A percentile compares a stretch with the other conserved stretches of the same genome.
phyloP scores from a whole-genome alignment of 441 rosid species.

The Gossypium laxum region DNA sequence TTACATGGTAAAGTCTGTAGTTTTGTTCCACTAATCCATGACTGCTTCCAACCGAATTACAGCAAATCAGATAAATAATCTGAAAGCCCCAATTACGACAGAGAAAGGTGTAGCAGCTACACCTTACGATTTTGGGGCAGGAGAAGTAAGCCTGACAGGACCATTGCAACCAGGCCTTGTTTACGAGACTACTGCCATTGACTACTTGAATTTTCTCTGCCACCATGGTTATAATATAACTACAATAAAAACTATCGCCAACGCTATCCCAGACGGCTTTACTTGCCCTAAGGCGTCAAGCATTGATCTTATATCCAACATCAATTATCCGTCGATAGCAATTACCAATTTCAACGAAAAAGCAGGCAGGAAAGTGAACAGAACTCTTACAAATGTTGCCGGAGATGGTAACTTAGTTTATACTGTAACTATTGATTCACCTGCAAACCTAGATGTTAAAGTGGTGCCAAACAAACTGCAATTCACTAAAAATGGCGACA shows the following conservation, averaged over 20 bases:
- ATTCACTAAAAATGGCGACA: slow-evolving; percentile 41
- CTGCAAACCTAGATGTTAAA: slow-evolving; percentile 26
- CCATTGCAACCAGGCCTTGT: slow-evolving; percentile 61
- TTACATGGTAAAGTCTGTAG: neutral
- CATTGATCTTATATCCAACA: slow-evolving; percentile 36
- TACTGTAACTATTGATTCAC: slow-evolving; percentile 23
- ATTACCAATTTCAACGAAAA: slow-evolving; percentile 31
- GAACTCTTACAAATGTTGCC: slow-evolving; percentile 62
- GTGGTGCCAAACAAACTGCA: slow-evolving; percentile 40
- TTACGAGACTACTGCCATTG: slow-evolving; percentile 47
- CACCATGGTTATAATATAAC: slow-evolving; percentile 42
- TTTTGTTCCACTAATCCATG: neutral
- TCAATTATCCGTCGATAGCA: slow-evolving; percentile 68
- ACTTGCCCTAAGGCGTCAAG: slow-evolving; percentile 42
- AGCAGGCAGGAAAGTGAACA: slow-evolving; percentile 30
- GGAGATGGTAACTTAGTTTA: slow-evolving; percentile 38
- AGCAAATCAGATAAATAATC: slow-evolving; percentile 59
- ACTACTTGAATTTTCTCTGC: slow-evolving; percentile 65
- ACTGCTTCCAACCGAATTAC: slow-evolving; percentile 10
- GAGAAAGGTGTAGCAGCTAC: slow-evolving; percentile 47
- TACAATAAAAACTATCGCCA: slow-evolving; percentile 36
- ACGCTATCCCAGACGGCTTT: slow-evolving; percentile 31
- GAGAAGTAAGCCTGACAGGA: slow-evolving; percentile 45
- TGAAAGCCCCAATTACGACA: slow-evolving; percentile 40
- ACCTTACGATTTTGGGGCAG: slow-evolving; percentile 62